Conservation (phyloP, 768 basidiomycete genomes). For the Rhodotorula taiwanensis region DNA sequence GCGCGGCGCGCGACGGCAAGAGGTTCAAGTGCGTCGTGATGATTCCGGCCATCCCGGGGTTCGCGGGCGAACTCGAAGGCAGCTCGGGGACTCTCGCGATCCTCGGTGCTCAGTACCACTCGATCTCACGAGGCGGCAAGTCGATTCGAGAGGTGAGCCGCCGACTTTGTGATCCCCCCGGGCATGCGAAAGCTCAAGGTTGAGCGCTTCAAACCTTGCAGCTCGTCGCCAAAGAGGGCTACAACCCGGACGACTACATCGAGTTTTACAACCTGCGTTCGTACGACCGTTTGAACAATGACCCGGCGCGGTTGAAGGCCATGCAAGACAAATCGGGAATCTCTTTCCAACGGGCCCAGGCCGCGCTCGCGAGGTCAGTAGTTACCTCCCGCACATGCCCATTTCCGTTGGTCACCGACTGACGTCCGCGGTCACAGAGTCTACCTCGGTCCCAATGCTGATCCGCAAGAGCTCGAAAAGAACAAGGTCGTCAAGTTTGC, state of each 20-base stretch:
- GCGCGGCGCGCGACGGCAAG: constrained; percentile 60
- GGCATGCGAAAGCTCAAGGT: no score
- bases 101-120: constrained; percentile 31
- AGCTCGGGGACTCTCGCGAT: constrained; percentile 36
- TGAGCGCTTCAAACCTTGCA: no score
- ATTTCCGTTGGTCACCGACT: background rate
- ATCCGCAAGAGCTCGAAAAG: constrained; percentile 22
- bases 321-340: constrained; percentile 72
- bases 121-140: constrained; percentile 76
- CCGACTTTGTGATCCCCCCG: no score
- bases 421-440: background rate
- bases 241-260: constrained; percentile 58
- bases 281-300: constrained; percentile 63
- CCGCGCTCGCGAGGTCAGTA: constrained; percentile 54
- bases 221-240: constrained; percentile 26
- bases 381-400: background rate
- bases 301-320: constrained; percentile 52
- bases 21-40: constrained; percentile 82
- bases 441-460: constrained; percentile 46
- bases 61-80: constrained; percentile 59
- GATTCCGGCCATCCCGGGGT: constrained; percentile 87
- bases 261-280: constrained; percentile 85
- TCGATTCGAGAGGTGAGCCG: constrained; percentile 83
- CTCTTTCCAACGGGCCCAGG: constrained; percentile 75
- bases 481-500: constrained; percentile 35